Percentiles rank a stretch among this genome's conserved stretches.
Conservation (phyloP, 768 basidiomycete genomes). For the Favolaschia claudopus region DNA sequence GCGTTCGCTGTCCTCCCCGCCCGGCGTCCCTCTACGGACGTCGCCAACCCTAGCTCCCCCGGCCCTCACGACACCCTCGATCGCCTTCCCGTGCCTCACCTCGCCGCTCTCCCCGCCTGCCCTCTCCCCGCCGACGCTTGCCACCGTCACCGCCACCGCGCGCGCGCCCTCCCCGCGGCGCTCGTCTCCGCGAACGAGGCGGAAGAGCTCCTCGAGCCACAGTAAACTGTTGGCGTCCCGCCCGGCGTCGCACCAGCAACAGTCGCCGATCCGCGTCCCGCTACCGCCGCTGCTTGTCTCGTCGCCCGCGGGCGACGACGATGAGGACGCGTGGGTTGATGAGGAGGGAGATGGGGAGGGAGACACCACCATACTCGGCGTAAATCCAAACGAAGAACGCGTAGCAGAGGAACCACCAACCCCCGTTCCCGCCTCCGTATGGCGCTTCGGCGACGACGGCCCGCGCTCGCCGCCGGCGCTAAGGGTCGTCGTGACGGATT, state of each 20-base stretch:
- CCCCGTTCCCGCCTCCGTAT: no score
- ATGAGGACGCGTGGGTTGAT: slow-evolving; percentile 1
- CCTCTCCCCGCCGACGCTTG: no score
- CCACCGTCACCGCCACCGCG: no score
- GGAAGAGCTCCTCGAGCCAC: no score
- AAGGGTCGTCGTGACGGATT: no score
- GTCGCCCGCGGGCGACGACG: background rate
- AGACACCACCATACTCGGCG: no score
- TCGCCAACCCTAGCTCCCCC: slow-evolving; percentile 50
- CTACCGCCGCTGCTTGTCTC: slow-evolving; percentile 5
- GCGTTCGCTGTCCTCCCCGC: slow-evolving; percentile 46
- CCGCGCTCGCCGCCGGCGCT: no score
- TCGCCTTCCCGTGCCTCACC: slow-evolving; percentile 24
- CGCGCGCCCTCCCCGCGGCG: no score
- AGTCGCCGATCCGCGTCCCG: background rate
- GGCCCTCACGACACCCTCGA: slow-evolving; percentile 39
- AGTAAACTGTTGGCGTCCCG: background rate
- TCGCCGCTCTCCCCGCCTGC: slow-evolving; percentile 1
- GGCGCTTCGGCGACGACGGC: no score
- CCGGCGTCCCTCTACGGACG: slow-evolving; percentile 42
- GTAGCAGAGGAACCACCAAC: no score
- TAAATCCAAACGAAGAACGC: no score
- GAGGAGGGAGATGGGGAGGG: background rate
- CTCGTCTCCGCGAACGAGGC: background rate
- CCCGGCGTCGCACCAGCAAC: background rate